Evolutionary conservation across 2,329 filamentous ascomycete genomes (phyloP).

Genomic region (Microdochium bolleyi): DNA sequence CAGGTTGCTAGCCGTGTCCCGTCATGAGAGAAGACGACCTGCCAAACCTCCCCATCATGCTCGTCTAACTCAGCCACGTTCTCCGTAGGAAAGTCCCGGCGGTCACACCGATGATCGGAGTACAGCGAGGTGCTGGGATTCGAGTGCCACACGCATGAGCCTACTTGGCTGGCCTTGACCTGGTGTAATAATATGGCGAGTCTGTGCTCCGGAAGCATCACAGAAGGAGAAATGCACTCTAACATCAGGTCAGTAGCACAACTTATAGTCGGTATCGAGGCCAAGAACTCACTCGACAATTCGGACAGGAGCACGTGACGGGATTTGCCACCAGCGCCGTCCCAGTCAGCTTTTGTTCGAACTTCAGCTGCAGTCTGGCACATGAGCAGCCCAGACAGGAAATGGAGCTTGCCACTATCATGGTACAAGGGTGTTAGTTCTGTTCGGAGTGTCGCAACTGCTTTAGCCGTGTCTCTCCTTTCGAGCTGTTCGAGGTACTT

Average conservation of each 20-base stretch:
- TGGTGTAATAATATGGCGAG: constrained; percentile 74
- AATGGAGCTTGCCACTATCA: constrained; percentile 69
- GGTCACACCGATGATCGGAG: constrained; percentile 78
- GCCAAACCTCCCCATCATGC: constrained; percentile 83
- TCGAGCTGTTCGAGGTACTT: constrained; percentile 92
- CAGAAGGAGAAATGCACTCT: constrained; percentile 89
- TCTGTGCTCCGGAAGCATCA: constrained; percentile 93
- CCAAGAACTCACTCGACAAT: constrained; percentile 61
- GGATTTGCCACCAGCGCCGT: constrained; percentile 69
- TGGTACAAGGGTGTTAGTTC: constrained; percentile 83
- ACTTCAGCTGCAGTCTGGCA: constrained; percentile 72
- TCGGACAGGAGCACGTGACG: constrained; percentile 69
- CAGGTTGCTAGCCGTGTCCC: constrained; percentile 77
- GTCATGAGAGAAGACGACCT: constrained; percentile 82
- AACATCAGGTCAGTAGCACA: constrained; percentile 11
- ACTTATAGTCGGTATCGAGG: neutral
- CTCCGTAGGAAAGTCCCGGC: constrained; percentile 69
- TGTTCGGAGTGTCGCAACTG: constrained; percentile 74
- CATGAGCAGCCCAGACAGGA: constrained; percentile 86
- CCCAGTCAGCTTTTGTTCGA: constrained; percentile 72
- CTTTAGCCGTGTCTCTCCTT: constrained; percentile 60
- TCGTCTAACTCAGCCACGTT: constrained; percentile 62
- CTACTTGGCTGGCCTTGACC: constrained; percentile 77
- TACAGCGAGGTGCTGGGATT: constrained; percentile 77
- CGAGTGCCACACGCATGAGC: constrained; percentile 83